Conservation (phyloP, 176 grass and related monocot species). For the Neostapfia colusana region DNA sequence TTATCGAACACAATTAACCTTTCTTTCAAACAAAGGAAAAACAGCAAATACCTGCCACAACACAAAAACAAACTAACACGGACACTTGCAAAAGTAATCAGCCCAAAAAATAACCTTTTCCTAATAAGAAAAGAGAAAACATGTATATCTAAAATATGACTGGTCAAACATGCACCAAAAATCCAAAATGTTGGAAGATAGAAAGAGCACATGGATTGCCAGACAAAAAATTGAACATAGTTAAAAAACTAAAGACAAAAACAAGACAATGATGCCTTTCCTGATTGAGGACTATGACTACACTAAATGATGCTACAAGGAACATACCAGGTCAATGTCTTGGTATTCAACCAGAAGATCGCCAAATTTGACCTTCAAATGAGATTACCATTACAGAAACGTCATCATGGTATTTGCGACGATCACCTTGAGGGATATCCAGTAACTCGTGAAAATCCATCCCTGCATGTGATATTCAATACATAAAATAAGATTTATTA, state of each 20-base stretch:
- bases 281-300: slow-evolving; percentile 38
- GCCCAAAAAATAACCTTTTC: slow-evolving; percentile 1
- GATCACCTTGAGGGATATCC: slow-evolving; percentile 79
- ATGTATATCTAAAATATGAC: slow-evolving; percentile 40
- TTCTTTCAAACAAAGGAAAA: not conserved
- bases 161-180: slow-evolving; percentile 46
- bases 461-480: slow-evolving; percentile 42
- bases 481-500: not conserved
- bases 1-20: not conserved
- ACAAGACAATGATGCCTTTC: slow-evolving; percentile 35
- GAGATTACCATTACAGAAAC: slow-evolving; percentile 86
- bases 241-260: slow-evolving; percentile 25
- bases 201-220: slow-evolving; percentile 36
- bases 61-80: not conserved
- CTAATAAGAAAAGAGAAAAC: slow-evolving; percentile 41
- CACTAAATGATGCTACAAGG: slow-evolving; percentile 41
- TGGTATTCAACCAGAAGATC: slow-evolving; percentile 64
- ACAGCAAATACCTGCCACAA: not conserved
- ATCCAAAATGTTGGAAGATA: slow-evolving; percentile 33
- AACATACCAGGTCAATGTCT: slow-evolving; percentile 36
- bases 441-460: slow-evolving; percentile 87
- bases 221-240: slow-evolving; percentile 24
- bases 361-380: slow-evolving; percentile 77
- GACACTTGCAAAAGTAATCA: not conserved
- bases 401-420: slow-evolving; percentile 78